A percentile compares a stretch with the other conserved stretches of the same genome.
phyloP scores from a whole-genome alignment of 768 basidiomycete genomes.

The Mycena filopes region DNA sequence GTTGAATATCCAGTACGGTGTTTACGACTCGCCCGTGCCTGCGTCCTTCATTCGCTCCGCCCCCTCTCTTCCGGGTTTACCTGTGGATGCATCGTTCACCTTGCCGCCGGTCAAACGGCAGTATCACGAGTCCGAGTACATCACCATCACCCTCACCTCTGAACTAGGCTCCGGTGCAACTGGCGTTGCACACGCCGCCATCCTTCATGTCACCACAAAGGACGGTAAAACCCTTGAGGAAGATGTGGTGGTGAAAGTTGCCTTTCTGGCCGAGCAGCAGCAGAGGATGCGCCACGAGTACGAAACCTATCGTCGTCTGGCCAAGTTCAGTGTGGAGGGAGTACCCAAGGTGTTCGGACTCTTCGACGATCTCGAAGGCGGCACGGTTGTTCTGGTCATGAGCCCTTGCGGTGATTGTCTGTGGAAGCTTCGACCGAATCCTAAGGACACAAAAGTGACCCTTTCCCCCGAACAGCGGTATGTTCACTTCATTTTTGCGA shows the following conservation, averaged over 20 bases:
- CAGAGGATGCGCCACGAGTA: neutral
- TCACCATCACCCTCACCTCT: neutral
- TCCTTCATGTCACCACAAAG: neutral
- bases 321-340: neutral
- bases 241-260: neutral
- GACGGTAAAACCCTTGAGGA: neutral
- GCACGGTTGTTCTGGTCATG: neutral
- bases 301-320: neutral
- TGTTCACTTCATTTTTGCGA: neutral
- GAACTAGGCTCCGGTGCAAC: neutral
- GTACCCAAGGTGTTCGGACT: neutral
- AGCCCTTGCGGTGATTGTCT: neutral
- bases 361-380: neutral
- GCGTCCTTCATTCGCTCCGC: neutral
- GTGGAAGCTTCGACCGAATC: neutral
- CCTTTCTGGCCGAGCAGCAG: neutral
- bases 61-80: neutral
- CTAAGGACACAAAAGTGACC: too few species aligned
- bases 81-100: neutral
- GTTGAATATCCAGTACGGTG: neutral
- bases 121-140: neutral
- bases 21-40: neutral
- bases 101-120: neutral
- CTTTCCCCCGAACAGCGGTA: neutral
- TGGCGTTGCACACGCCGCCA: neutral